Evolutionary conservation across 2,329 filamentous ascomycete species (phyloP).

Genomic region (Pseudonectria buxi): DNA sequence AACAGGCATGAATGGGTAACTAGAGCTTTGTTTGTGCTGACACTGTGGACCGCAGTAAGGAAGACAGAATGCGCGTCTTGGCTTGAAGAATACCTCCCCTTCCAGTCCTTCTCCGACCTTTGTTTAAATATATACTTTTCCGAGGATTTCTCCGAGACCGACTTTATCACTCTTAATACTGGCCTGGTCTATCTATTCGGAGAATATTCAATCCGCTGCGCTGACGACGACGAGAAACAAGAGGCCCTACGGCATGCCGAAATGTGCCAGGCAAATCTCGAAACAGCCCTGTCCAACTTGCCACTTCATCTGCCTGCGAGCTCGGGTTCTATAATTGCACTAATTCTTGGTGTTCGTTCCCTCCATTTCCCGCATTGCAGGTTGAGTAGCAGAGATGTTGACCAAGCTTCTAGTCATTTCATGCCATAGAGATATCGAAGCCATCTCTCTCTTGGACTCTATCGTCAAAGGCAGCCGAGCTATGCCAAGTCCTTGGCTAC

Average conservation of each 20-base stretch:
- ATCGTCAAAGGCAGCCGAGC: conserved; percentile 25
- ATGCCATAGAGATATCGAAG: conserved; percentile 27
- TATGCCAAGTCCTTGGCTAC: conserved; percentile 26
- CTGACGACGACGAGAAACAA: conserved; percentile 13
- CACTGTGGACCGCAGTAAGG: conserved; percentile 3
- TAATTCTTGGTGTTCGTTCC: conserved; percentile 16
- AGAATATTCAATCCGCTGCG: conserved; percentile 9
- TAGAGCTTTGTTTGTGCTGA: background rate
- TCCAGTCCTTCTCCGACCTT: conserved; percentile 25
- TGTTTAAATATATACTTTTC: conserved; percentile 29
- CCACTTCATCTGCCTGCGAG: conserved; percentile 27
- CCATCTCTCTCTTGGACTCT: conserved; percentile 26
- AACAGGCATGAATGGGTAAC: background rate
- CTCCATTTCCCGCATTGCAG: background rate
- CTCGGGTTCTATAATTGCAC: conserved; percentile 19
- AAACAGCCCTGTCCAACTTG: conserved; percentile 25
- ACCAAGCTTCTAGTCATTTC: conserved; percentile 19
- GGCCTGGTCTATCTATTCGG: conserved; percentile 25
- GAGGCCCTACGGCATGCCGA: conserved; percentile 17
- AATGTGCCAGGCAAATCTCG: conserved; percentile 23
- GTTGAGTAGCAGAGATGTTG: background rate
- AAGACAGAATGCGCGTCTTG: conserved; percentile 20
- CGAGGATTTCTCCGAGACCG: conserved; percentile 24
- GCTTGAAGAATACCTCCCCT: conserved; percentile 23
- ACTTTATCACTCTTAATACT: conserved; percentile 28